Percentiles rank a stretch among this genome's conserved stretches.
Evolutionary conservation across 768 basidiomycete genomes (phyloP).

Genomic region (Rhodotorula babjevae): DNA sequence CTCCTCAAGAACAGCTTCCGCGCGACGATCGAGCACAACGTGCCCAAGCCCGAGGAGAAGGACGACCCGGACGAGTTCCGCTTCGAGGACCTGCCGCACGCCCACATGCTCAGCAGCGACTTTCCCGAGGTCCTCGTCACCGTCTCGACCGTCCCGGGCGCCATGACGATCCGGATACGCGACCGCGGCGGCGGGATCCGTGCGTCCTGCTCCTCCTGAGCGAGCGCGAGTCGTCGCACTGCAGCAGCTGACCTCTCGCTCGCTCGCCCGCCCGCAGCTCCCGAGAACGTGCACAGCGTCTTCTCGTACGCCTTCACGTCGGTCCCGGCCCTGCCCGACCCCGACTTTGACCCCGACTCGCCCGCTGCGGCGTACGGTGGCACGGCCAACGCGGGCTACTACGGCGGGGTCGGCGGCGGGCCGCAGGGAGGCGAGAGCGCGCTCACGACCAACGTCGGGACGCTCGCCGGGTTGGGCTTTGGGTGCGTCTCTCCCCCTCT

Average conservation of each 20-base stretch:
- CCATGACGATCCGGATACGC: slow-evolving; percentile 71
- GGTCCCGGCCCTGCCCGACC: slow-evolving; percentile 44
- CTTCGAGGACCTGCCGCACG: slow-evolving; percentile 53
- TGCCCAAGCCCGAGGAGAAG: slow-evolving; percentile 37
- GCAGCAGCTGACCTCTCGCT: too few relatives aligned
- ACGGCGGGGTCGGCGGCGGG: slow-evolving; percentile 56
- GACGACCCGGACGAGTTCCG: slow-evolving; percentile 44
- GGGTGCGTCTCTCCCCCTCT: slow-evolving; percentile 53
- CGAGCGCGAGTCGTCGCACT: too few relatives aligned
- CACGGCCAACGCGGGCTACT: slow-evolving; percentile 46
- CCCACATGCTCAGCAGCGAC: slow-evolving; percentile 57
- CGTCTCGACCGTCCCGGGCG: slow-evolving; percentile 47
- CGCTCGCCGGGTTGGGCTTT: slow-evolving; percentile 82
- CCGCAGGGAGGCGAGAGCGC: slow-evolving; percentile 73
- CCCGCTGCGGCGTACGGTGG: slow-evolving; percentile 54
- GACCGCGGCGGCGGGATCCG: slow-evolving; percentile 81
- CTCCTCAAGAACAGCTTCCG: slow-evolving; percentile 86
- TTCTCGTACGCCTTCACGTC: slow-evolving; percentile 92
- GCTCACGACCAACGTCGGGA: slow-evolving; percentile 78
- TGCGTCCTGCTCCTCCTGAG: background rate
- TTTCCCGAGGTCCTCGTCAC: slow-evolving; percentile 41
- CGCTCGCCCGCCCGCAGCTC: slow-evolving; percentile 44
- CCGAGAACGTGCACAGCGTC: slow-evolving; percentile 66
- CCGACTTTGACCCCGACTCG: slow-evolving; percentile 39
- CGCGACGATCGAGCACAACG: slow-evolving; percentile 74